Base-by-base conservation (phyloP, 441 rosid species). In the Erodium chrysanthum region DNA sequence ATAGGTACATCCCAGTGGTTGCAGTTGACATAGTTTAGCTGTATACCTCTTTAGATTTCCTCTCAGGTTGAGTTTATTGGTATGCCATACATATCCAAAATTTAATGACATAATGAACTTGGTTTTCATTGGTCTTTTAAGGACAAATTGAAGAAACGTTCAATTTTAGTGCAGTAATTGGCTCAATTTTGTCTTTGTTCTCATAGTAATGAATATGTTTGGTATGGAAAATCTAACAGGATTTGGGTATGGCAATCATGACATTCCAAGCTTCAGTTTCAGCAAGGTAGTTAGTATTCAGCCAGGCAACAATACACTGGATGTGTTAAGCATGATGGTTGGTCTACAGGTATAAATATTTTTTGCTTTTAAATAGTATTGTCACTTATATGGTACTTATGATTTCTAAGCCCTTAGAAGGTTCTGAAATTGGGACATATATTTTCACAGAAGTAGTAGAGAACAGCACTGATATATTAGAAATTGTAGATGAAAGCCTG, bases 211-310 rank as follows among this genome's bases (percentile, higher is more conserved):
- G 33, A 6, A 29, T 29, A 29, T 29, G 33, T 4, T 29, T 29
- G 33, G 6, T 27, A 12, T 52, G 58, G 68, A 20, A 68, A 66
- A 58, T 60, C 23, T 27, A 66, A 48, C 82, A 87, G 92, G 80
- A 58, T 83, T 85, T 54, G 86, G 81, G 61, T 87, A 69, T 61
- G 92, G 89, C 0, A 77, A 65, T 42, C 68, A 65, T 2, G 70
- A 68, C 33, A 62, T 27, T 68, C 48, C 70, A n/a, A 68, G 65
- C 65, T 68, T 68, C 65, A 52, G 14, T 33, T 29, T 54, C 31
- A 68, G 18, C 50, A 37, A 35, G 25, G 33, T 7, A 33, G 58
- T 31, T 40, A 71, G 66, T 71, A 68, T 71, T 65, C 20, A 37
- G 15, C 65, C 69, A 12, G 74, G 74, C 66, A 71, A 71, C 42